Evolutionary conservation across 2,329 filamentous ascomycete species (phyloP).

Genomic region (Pseudocercospora pini-densiflorae): DNA sequence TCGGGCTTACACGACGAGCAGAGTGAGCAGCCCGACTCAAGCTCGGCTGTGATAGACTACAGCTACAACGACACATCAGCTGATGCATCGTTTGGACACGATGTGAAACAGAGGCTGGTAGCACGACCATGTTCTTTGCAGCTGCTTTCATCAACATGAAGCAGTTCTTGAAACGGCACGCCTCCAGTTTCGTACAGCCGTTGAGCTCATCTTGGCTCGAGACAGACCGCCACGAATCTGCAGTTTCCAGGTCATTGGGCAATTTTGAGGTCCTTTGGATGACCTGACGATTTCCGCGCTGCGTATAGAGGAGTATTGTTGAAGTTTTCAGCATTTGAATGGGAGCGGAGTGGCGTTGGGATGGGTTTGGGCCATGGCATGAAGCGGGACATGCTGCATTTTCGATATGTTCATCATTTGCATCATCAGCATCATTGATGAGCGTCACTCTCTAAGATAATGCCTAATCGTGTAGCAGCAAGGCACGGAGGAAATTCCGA

Average conservation of each 20-base stretch:
- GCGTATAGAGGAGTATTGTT: background rate
- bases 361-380: background rate
- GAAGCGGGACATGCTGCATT: background rate
- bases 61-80: background rate
- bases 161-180: conserved; percentile 1
- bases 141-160: background rate
- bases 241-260: background rate
- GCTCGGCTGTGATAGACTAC: conserved; percentile 3
- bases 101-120: background rate
- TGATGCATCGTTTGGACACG: background rate
- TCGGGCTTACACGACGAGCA: conserved; percentile 8
- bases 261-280: background rate
- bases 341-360: background rate
- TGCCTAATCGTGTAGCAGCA: conserved; percentile 8
- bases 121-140: background rate
- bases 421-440: conserved; percentile 5
- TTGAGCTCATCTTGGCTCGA: background rate
- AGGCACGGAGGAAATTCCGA: background rate
- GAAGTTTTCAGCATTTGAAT: background rate
- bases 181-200: background rate
- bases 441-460: conserved; percentile 2
- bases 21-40: conserved; percentile 10
- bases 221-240: conserved; percentile 1
- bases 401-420: background rate
- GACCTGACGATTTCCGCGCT: background rate